Conservation (phyloP, 352 stramenopile species). For the Phytophthora ramorum region DNA sequence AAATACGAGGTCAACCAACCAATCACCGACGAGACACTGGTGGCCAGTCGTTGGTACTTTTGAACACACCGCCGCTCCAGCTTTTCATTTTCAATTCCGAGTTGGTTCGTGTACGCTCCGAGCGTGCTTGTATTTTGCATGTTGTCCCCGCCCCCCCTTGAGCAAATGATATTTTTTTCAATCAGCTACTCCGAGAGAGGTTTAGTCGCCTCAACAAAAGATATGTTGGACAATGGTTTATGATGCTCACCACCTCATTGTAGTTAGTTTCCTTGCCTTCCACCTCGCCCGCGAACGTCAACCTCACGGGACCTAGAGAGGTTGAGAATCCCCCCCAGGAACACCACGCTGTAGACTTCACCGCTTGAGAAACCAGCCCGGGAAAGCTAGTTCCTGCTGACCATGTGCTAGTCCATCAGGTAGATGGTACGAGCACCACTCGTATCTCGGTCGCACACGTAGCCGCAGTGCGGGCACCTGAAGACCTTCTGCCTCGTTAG, state of each 20-base stretch:
- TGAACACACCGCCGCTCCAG: neutral
- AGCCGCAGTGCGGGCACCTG: no score
- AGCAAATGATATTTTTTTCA: constrained; percentile 88
- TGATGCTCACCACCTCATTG: constrained; percentile 65
- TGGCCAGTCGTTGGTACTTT: constrained; percentile 24
- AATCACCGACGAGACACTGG: constrained; percentile 13
- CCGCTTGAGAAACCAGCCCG: no score
- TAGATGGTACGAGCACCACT: no score
- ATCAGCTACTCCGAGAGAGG: constrained; percentile 92
- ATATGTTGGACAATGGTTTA: constrained; percentile 77
- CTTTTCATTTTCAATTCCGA: constrained; percentile 12
- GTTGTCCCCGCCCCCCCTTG: constrained; percentile 10
- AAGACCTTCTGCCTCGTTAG: no score
- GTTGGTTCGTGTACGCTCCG: neutral
- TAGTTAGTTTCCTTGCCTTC: neutral
- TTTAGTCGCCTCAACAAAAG: constrained; percentile 88
- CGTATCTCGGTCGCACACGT: no score
- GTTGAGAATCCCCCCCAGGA: no score
- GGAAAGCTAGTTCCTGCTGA: no score
- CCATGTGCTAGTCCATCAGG: no score
- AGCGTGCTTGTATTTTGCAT: neutral
- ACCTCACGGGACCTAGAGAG: no score
- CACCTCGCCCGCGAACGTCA: no score
- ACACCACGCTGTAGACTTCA: no score
- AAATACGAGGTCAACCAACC: constrained; percentile 9